phyloP scores from a whole-genome alignment of 495 filamentous ascomycete species.

The Neurospora sp. region DNA sequence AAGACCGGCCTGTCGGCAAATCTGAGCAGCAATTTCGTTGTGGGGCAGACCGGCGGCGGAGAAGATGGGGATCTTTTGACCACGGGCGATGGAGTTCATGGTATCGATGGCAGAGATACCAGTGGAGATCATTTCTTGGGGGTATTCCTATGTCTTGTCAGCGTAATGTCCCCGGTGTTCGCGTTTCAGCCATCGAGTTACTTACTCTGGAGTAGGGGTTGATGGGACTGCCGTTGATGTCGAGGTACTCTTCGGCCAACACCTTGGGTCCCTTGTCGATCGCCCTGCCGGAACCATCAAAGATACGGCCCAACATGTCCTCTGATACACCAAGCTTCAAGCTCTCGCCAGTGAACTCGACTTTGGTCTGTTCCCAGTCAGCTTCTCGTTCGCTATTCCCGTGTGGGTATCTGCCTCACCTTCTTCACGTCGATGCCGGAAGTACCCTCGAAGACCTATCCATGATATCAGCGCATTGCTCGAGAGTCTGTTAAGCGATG shows the following conservation, averaged over 20 bases:
- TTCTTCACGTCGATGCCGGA: conserved; percentile 97
- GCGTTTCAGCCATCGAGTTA: background rate
- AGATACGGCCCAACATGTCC: conserved; percentile 98
- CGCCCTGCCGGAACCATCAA: conserved; percentile 92
- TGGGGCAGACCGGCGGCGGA: conserved; percentile 96
- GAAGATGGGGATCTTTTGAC: conserved; percentile 99
- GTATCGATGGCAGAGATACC: conserved; percentile 99
- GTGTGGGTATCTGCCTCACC: conserved; percentile 37
- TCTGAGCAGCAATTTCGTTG: conserved; percentile 97
- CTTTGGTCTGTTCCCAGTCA: conserved; percentile 58
- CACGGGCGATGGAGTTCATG: conserved; percentile 99
- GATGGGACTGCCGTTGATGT: conserved; percentile 99
- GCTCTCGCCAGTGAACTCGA: conserved; percentile 94
- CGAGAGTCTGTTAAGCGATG: background rate
- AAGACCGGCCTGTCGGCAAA: conserved; percentile 90
- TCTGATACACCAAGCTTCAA: conserved; percentile 97
- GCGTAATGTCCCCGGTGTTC: background rate
- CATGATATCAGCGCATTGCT: conserved; percentile 7
- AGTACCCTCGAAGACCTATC: conserved; percentile 94
- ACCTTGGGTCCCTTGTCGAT: conserved; percentile 99
- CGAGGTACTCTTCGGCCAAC: conserved; percentile 91
- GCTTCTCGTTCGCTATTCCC: background rate
- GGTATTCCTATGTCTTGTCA: conserved; percentile 61
- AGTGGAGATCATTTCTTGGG: conserved; percentile 99
- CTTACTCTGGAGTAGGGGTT: conserved; percentile 93